A percentile compares a stretch with the other conserved stretches of the same genome.
phyloP scores from a whole-genome alignment of 441 rosid genomes.

The Macaranga tanarius region DNA sequence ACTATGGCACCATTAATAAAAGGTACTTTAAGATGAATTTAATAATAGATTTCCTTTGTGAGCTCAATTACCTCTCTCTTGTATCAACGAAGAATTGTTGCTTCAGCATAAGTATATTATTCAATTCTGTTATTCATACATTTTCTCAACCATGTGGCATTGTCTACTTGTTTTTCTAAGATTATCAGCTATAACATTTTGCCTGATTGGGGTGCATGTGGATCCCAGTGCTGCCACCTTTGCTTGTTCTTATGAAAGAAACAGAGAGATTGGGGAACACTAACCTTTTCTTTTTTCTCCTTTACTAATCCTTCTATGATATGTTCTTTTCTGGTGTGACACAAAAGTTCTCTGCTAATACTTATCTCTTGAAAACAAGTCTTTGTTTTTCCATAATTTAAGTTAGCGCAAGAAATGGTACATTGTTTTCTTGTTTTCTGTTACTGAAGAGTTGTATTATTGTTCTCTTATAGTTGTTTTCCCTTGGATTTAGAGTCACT shows the following conservation, averaged over 20 bases:
- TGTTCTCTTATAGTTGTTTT: no score
- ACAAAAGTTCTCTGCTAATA: no score
- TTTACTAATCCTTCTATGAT: neutral
- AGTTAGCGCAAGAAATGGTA: neutral
- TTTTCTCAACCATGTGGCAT: neutral
- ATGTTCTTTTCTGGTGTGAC: no score
- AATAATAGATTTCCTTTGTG: neutral
- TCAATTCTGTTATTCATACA: neutral
- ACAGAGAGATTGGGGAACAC: neutral
- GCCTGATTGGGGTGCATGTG: neutral
- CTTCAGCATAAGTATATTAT: neutral
- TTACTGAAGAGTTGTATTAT: neutral
- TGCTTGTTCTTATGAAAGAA: neutral
- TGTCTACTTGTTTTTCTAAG: no score
- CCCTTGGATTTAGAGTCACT: no score
- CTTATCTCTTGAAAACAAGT: neutral
- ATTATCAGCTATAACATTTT: neutral
- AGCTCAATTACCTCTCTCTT: neutral
- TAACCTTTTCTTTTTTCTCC: neutral
- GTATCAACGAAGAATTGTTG: neutral
- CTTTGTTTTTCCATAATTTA: neutral
- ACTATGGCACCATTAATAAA: slow-evolving; percentile 86
- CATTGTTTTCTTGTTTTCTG: neutral
- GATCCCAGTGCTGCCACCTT: neutral
- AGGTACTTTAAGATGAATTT: slow-evolving; percentile 41